Evolutionary conservation across 345 rosid genomes (phyloP).

Genomic region (Bruguiera sexangula): DNA sequence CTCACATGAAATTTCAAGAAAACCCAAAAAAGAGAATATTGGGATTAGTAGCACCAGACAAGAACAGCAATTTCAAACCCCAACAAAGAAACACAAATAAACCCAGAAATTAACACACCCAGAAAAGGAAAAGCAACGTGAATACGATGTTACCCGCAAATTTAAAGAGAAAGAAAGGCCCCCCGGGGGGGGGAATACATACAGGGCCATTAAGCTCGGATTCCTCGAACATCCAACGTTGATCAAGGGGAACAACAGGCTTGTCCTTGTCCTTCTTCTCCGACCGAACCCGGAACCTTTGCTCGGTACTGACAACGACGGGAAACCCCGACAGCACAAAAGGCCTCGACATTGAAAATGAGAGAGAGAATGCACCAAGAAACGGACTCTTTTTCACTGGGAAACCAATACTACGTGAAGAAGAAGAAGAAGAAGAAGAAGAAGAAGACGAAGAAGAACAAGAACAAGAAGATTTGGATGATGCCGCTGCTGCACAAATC

Average conservation of each 20-base stretch:
- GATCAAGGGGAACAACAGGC: constrained; percentile 26
- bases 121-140: background rate
- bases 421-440: background rate
- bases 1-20: background rate
- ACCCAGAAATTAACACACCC: background rate
- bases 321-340: background rate
- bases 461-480: too few relatives aligned
- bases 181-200: background rate
- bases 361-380: background rate
- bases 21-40: background rate
- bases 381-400: background rate
- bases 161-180: background rate
- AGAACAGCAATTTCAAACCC: background rate
- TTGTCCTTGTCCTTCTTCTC: constrained; percentile 5
- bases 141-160: too few relatives aligned
- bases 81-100: background rate
- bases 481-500: background rate
- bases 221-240: constrained; percentile 36
- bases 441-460: too few relatives aligned
- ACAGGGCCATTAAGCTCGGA: constrained; percentile 33
- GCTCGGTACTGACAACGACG: background rate
- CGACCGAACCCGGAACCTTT: constrained; percentile 16
- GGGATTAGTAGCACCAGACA: background rate
- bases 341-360: background rate
- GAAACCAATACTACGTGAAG: background rate